A percentile compares a stretch with the other conserved stretches of the same genome.
Evolutionary conservation across 805 yeast genomes (phyloP).

Genomic region (Spathaspora sp.): DNA sequence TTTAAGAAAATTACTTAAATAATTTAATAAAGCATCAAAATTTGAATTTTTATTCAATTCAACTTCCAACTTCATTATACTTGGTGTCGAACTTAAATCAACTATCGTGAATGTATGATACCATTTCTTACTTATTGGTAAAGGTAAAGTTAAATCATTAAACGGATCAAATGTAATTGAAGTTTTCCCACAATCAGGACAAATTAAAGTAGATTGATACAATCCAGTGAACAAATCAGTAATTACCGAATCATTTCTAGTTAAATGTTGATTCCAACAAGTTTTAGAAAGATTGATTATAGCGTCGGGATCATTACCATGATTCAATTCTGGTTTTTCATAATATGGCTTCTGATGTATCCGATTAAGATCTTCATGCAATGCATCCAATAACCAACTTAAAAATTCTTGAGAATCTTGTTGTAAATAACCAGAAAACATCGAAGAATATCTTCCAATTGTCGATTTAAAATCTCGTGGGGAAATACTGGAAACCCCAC

Average conservation of each 20-base stretch:
- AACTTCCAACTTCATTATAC: slow-evolving; percentile 52
- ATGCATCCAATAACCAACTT: slow-evolving; percentile 80
- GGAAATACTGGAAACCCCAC: slow-evolving; percentile 24
- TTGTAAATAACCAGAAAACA: slow-evolving; percentile 79
- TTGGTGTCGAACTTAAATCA: slow-evolving; percentile 35
- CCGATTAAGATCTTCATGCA: slow-evolving; percentile 90
- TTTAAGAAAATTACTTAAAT: slow-evolving; percentile 49
- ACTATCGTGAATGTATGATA: slow-evolving; percentile 57
- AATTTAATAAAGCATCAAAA: slow-evolving; percentile 57
- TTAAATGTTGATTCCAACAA: slow-evolving; percentile 78
- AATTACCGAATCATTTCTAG: slow-evolving; percentile 80
- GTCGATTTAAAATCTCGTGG: slow-evolving; percentile 79
- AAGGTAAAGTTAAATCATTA: slow-evolving; percentile 83
- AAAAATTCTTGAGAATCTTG: slow-evolving; percentile 94
- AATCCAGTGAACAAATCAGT: slow-evolving; percentile 86
- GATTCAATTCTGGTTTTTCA: slow-evolving; percentile 79
- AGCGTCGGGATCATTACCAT: slow-evolving; percentile 49
- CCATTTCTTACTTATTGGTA: slow-evolving; percentile 79
- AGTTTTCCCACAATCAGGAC: slow-evolving; percentile 78
- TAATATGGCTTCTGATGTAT: slow-evolving; percentile 78
- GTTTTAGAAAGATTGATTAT: slow-evolving; percentile 62
- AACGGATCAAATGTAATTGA: slow-evolving; percentile 93
- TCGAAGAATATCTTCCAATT: slow-evolving; percentile 72
- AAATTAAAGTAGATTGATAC: slow-evolving; percentile 83
- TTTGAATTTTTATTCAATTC: slow-evolving; percentile 67